phyloP scores from a whole-genome alignment of 73 alveolate species.

The Breviolum minutum region DNA sequence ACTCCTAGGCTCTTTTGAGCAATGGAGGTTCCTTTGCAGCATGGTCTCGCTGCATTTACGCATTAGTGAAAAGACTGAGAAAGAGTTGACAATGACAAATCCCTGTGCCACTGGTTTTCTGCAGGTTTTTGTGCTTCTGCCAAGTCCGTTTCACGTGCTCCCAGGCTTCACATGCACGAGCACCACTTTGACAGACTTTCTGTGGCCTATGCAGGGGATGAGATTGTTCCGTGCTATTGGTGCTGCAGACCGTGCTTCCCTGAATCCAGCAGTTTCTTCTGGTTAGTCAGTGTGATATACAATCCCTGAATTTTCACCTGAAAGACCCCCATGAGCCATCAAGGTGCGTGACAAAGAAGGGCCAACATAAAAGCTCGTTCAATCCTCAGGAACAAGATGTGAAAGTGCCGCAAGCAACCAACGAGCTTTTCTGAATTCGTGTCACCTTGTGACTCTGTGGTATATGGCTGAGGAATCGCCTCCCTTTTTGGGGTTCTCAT shows the following conservation, averaged over 20 bases:
- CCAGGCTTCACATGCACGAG: conserved; percentile 90
- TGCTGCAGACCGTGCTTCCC: conserved; percentile 87
- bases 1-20: conserved; percentile 82
- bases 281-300: background rate
- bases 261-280: background rate
- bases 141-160: background rate
- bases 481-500: conserved; percentile 91
- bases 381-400: background rate
- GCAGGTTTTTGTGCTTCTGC: background rate
- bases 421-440: background rate
- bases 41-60: background rate
- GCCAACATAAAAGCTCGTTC: conserved; percentile 66
- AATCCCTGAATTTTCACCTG: no score
- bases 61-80: background rate
- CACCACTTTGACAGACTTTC: conserved; percentile 85
- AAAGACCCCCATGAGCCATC: background rate
- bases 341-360: conserved; percentile 90
- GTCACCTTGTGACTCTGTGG: background rate
- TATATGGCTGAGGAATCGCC: conserved; percentile 35
- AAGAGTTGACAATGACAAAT: background rate
- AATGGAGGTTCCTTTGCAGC: conserved; percentile 27
- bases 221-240: conserved; percentile 94
- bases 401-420: background rate
- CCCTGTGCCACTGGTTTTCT: background rate
- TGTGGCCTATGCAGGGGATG: conserved; percentile 77